Evolutionary conservation across 768 basidiomycete genomes (phyloP).

Genomic region (Lenzites betulinus): DNA sequence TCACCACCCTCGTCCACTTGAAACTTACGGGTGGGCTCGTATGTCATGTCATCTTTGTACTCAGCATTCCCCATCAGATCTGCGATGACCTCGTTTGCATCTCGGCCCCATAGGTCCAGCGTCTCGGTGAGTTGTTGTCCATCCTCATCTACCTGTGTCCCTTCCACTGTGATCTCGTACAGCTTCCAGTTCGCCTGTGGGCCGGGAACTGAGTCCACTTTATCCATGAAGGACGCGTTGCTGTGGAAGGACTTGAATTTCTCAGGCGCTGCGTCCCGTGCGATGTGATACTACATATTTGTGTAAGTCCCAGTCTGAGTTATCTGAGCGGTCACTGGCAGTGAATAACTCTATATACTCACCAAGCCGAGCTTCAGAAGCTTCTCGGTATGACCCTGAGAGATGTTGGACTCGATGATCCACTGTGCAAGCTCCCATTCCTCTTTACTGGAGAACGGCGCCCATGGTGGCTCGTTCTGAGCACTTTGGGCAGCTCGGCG

Average conservation of each 20-base stretch:
- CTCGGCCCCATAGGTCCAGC: background rate
- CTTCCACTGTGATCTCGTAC: background rate
- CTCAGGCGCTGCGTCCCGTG: background rate
- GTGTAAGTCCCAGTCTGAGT: too few species aligned
- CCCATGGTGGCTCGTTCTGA: too few species aligned
- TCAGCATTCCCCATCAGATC: slow-evolving; percentile 4
- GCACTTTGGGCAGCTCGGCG: too few species aligned
- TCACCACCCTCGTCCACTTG: background rate
- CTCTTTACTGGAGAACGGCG: slow-evolving; percentile 15
- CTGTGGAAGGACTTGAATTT: background rate
- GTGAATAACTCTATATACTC: too few species aligned
- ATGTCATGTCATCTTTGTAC: background rate
- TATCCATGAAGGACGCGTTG: background rate
- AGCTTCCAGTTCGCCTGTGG: slow-evolving; percentile 1
- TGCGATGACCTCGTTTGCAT: background rate
- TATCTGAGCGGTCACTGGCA: too few species aligned
- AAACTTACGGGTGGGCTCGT: background rate
- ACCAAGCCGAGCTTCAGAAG: background rate
- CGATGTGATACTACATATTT: background rate
- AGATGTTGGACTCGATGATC: background rate
- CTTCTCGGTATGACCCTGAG: background rate
- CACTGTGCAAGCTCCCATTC: slow-evolving; percentile 1
- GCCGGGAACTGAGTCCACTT: background rate
- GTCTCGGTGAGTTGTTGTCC: background rate
- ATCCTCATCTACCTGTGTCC: background rate